A percentile compares a stretch with the other conserved stretches of the same genome.
These are phyloP conservation scores for Spathaspora arborariae DNA, from an alignment of 805 yeast species.

Conservation along the genomic window DNA sequence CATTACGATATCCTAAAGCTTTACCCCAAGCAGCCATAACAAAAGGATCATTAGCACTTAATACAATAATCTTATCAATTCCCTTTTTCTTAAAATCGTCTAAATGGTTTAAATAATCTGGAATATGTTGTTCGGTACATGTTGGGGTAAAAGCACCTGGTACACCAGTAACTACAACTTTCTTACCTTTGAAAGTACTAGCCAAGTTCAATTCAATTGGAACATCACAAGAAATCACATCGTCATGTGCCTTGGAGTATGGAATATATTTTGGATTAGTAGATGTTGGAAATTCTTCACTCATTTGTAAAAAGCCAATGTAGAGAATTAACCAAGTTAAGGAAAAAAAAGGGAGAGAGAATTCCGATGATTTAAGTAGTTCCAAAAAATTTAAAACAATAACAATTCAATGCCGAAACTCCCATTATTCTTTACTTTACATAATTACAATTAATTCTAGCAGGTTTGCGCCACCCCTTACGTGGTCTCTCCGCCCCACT, in stretches of 20 bases:
- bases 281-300: constrained; percentile 33
- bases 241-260: constrained; percentile 31
- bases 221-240: constrained; percentile 35
- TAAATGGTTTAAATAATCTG: constrained; percentile 35
- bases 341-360: neutral
- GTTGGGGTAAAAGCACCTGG: constrained; percentile 84
- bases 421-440: neutral
- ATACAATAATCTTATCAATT: constrained; percentile 28
- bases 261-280: constrained; percentile 39
- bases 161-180: constrained; percentile 66
- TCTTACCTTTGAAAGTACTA: constrained; percentile 40
- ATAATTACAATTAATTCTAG: too few species aligned
- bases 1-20: constrained; percentile 39
- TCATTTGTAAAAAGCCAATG: neutral
- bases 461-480: neutral
- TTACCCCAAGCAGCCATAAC: constrained; percentile 44
- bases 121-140: constrained; percentile 42
- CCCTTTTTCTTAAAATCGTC: constrained; percentile 42
- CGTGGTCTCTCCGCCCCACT: neutral
- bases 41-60: constrained; percentile 42
- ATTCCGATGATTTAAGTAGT: neutral
- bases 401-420: neutral
- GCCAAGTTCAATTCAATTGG: constrained; percentile 36
- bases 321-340: neutral
- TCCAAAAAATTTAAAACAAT: neutral